A percentile compares a stretch with the other conserved stretches of the same genome.
These are phyloP conservation scores for Beauveria rudraprayagi DNA, from an alignment of 2,329 filamentous ascomycete genomes.

Conservation along the genomic window DNA sequence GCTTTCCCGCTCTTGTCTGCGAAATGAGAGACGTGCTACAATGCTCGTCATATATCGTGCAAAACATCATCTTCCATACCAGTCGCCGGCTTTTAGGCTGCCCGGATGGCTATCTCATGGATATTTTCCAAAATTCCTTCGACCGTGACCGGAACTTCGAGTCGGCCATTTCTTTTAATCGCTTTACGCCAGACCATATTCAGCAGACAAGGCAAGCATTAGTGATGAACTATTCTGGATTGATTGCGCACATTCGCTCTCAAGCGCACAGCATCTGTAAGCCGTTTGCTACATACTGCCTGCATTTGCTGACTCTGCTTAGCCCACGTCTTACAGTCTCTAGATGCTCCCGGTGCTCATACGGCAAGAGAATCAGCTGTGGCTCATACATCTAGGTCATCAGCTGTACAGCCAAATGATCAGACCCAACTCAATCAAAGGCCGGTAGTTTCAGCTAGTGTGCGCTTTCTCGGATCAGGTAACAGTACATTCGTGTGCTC, in stretches of 20 bases:
- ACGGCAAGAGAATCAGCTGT: not conserved
- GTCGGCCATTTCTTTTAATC: not conserved
- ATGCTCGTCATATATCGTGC: slow-evolving; percentile 20
- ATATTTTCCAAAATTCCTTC: slow-evolving; percentile 16
- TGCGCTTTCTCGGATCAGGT: not conserved
- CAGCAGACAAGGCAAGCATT: not conserved
- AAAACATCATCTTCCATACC: slow-evolving; percentile 22
- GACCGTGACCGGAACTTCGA: slow-evolving; percentile 19
- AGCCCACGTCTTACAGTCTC: not conserved
- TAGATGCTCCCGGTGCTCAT: not conserved
- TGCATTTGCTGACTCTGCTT: not conserved
- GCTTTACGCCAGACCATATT: not conserved
- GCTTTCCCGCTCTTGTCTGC: slow-evolving; percentile 21
- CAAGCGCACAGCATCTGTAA: not conserved
- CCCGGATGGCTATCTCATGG: slow-evolving; percentile 14
- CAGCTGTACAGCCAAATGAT: not conserved
- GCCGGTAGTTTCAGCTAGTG: too few species aligned
- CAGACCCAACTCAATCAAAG: not conserved
- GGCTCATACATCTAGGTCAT: too few species aligned
- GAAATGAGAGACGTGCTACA: slow-evolving; percentile 19
- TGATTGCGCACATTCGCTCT: not conserved
- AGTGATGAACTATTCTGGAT: not conserved
- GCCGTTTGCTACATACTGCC: not conserved
- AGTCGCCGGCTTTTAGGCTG: slow-evolving; percentile 22
- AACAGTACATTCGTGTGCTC: not conserved